phyloP scores from a whole-genome alignment of 495 filamentous ascomycete genomes.

The Podospora australis region DNA sequence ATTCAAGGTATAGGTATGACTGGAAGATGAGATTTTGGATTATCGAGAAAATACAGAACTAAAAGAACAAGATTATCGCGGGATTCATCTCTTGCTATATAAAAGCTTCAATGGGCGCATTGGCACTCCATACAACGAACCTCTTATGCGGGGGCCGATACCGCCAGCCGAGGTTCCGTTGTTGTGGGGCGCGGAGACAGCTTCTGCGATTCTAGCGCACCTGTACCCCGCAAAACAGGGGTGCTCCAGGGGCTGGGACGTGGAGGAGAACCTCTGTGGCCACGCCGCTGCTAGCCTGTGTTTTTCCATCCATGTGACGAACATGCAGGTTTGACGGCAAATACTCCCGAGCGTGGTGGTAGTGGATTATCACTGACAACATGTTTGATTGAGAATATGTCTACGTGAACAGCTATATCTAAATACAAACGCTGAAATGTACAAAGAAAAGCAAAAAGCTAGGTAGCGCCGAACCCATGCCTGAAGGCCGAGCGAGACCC shows the following conservation, averaged over 20 bases:
- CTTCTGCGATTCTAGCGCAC: not conserved
- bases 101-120: not conserved
- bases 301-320: constrained; percentile 6
- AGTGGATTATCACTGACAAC: too few species aligned
- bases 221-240: constrained; percentile 1
- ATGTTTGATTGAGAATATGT: not conserved
- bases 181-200: too few species aligned
- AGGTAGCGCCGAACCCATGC: too few species aligned
- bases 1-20: not conserved
- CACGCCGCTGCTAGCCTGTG: constrained; percentile 8
- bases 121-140: not conserved
- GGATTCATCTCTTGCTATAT: not conserved
- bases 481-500: too few species aligned
- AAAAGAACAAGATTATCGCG: not conserved
- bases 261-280: not conserved
- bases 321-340: too few species aligned
- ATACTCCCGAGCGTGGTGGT: too few species aligned
- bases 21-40: not conserved
- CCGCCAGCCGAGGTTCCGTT: constrained; percentile 20
- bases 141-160: constrained; percentile 11
- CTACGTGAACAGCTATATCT: not conserved
- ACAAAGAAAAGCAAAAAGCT: too few species aligned
- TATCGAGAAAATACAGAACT: not conserved
- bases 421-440: too few species aligned
- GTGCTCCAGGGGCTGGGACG: not conserved